phyloP scores from a whole-genome alignment of 441 rosid species.

The Codiaeum variegatum region DNA sequence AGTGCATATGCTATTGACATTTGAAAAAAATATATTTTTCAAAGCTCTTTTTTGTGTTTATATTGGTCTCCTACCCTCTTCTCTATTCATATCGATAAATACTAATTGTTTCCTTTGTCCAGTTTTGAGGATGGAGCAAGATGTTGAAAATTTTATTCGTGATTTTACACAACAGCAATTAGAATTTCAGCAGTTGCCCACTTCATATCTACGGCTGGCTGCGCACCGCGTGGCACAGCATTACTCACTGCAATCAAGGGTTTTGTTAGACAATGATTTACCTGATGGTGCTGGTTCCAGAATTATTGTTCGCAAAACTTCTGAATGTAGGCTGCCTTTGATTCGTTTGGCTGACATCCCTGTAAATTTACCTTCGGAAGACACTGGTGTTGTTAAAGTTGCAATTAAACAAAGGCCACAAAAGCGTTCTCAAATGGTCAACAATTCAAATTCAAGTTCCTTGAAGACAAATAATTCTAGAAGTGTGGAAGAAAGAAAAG shows the following conservation, averaged over 20 bases:
- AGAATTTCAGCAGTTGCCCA: constrained; percentile 79
- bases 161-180: constrained; percentile 62
- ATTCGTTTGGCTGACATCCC: constrained; percentile 77
- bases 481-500: constrained; percentile 85
- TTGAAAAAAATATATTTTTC: constrained; percentile 3
- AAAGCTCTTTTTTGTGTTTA: neutral
- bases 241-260: constrained; percentile 80
- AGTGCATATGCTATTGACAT: neutral
- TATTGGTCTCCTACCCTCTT: too few relatives aligned
- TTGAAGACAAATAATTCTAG: constrained; percentile 44
- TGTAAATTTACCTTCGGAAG: constrained; percentile 57
- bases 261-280: constrained; percentile 54
- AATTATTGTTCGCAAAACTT: constrained; percentile 65
- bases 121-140: constrained; percentile 86
- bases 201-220: constrained; percentile 76
- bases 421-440: constrained; percentile 36
- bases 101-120: constrained; percentile 14
- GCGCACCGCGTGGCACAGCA: constrained; percentile 89
- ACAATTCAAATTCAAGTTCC: constrained; percentile 42
- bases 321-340: constrained; percentile 52
- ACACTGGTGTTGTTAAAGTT: constrained; percentile 49
- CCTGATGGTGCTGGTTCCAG: constrained; percentile 68
- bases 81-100: neutral
- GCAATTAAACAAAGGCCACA: constrained; percentile 80
- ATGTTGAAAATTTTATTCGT: constrained; percentile 59